These are phyloP conservation scores for Tuctoria greenei DNA, from an alignment of 176 grass and related monocot species.

Conservation along the genomic window DNA sequence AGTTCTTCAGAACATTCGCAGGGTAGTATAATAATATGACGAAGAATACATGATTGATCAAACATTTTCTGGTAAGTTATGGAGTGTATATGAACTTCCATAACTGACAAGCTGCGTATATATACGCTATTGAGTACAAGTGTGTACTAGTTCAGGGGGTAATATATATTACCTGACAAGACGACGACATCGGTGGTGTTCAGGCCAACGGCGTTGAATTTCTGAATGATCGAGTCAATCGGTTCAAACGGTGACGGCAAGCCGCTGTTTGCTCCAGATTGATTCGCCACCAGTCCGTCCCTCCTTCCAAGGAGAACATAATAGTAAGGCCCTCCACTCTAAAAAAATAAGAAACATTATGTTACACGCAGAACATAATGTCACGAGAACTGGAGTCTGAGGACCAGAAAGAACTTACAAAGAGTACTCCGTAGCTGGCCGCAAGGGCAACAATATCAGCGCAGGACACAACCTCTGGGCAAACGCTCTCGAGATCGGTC, in stretches of 20 bases:
- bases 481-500: slow-evolving; percentile 49
- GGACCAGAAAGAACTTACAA: slow-evolving; percentile 39
- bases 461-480: slow-evolving; percentile 67
- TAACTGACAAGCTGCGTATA: not conserved
- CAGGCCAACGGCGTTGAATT: slow-evolving; percentile 60
- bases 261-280: slow-evolving; percentile 57
- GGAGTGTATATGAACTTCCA: not conserved
- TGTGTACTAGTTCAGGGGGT: not conserved
- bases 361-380: not conserved
- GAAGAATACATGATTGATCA: not conserved
- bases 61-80: not conserved
- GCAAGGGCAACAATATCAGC: slow-evolving; percentile 75
- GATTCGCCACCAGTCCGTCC: slow-evolving; percentile 68
- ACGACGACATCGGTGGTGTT: slow-evolving; percentile 72
- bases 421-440: slow-evolving; percentile 56
- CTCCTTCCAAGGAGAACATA: slow-evolving; percentile 57
- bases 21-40: not conserved
- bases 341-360: not conserved
- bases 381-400: not conserved
- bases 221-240: slow-evolving; percentile 49
- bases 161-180: slow-evolving; percentile 55
- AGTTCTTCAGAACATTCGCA: not conserved
- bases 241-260: slow-evolving; percentile 55
- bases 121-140: not conserved
- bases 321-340: slow-evolving; percentile 71